Conservation (phyloP, 2,329 filamentous ascomycete species). For the Knufia petricola region DNA sequence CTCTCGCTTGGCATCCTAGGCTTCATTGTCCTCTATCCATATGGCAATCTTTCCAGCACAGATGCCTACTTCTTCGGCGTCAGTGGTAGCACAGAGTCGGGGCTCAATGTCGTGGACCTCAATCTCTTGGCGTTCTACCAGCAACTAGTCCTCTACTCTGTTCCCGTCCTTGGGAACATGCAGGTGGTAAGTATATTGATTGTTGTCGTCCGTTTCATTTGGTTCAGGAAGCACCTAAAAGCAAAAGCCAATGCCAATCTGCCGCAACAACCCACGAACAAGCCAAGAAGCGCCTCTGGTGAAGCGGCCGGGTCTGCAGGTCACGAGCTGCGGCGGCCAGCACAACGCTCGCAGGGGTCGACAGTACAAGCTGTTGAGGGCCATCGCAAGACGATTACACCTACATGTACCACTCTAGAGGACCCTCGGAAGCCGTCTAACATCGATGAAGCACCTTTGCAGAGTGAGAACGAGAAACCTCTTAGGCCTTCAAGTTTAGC, state of each 20-base stretch:
- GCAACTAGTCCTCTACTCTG: constrained; percentile 43
- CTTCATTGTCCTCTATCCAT: constrained; percentile 30
- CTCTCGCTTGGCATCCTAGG: constrained; percentile 29
- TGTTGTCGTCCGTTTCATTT: constrained; percentile 39
- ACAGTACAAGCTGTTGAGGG: constrained; percentile 34
- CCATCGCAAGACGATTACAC: not conserved
- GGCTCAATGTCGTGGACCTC: constrained; percentile 44
- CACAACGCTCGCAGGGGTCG: constrained; percentile 37
- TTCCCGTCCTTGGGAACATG: constrained; percentile 41
- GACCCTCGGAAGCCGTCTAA: constrained; percentile 9
- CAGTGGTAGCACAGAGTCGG: constrained; percentile 43
- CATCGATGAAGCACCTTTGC: too few species aligned
- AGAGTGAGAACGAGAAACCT: too few species aligned
- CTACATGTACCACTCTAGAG: constrained; percentile 23
- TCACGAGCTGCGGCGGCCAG: constrained; percentile 25
- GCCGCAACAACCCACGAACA: not conserved
- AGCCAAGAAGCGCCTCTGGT: constrained; percentile 25
- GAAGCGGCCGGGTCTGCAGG: not conserved
- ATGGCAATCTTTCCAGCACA: constrained; percentile 34
- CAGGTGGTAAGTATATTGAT: constrained; percentile 43
- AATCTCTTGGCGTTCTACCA: constrained; percentile 43
- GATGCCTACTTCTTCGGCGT: constrained; percentile 44
- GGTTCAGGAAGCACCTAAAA: constrained; percentile 41
- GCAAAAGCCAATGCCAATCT: not conserved
- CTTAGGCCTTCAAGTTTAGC: too few species aligned